Base-by-base conservation (phyloP, 2,329 filamentous ascomycete species). In the Colletotrichum agaves region DNA sequence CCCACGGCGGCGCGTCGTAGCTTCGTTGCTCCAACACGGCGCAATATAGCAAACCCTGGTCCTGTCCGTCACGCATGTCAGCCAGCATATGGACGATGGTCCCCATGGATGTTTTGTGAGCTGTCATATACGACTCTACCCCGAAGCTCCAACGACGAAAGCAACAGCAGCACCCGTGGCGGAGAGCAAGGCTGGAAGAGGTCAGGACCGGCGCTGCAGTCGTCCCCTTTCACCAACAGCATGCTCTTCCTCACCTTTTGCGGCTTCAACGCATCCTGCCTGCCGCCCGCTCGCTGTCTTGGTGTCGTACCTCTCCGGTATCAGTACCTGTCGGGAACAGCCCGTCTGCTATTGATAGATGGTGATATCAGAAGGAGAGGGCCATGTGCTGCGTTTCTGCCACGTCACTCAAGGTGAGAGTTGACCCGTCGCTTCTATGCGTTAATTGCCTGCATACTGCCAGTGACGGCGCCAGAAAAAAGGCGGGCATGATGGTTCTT, bases 331-430 rank as follows among this genome's bases (percentile, higher is more conserved):
- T 23, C 47, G 31, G n/a, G 7, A 8, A 31, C 43, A 46, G 17
- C n/a, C 27, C 50, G 52, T 15, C 27, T 44, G 33, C 44, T 59
- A 56, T 56, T 53, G 46, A 67, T 64, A 39, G 53, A 53, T 23
- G 46, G 43, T 27, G 21, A 47, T 55, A 27, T 39, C 44, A 33
- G 47, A 37, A 47, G 47, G 39, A 53, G 39, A 53, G 37, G 56
- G 41, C 61, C 60, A 52, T 58, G 53, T 63, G 61, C 37, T 53
- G 61, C 33, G 44, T 37, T 37, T 41, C 46, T 64, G 64, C 64
- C 61, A 67, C 64, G 64, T 67, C 64, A 67, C 61, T 53, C 46
- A 13, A 35, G 61, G 53, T 67, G 64, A 67, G 64, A 67, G 58
- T 59, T 64, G 64, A 67, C 53, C 64, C 61, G 53, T 67, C 61